phyloP scores from a whole-genome alignment of 768 basidiomycete species.

The Lactarius hatsudake region DNA sequence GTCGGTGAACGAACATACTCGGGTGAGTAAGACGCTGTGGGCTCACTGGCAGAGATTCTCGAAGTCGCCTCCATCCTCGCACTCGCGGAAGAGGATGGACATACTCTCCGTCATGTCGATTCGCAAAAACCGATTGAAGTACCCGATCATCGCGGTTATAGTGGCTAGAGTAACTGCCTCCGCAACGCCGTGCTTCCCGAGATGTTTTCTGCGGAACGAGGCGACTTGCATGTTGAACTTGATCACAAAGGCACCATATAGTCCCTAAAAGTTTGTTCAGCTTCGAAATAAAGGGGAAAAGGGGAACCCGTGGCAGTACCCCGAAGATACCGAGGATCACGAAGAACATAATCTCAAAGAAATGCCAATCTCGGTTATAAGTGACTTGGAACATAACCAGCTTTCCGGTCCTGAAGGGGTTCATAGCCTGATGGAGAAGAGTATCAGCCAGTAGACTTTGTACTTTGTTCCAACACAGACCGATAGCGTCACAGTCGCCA shows the following conservation, averaged over 20 bases:
- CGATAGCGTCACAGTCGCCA: conserved; percentile 93
- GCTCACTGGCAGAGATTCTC: conserved; percentile 94
- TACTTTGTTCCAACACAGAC: conserved; percentile 47
- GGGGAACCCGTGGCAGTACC: conserved; percentile 40
- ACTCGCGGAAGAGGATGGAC: conserved; percentile 92
- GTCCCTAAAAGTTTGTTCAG: conserved; percentile 53
- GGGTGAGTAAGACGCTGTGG: neutral
- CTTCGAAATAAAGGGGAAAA: neutral
- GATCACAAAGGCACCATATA: conserved; percentile 95
- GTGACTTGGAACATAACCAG: conserved; percentile 98
- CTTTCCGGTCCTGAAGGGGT: conserved; percentile 96
- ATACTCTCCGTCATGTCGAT: conserved; percentile 98
- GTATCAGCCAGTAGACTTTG: neutral
- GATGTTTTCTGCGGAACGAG: conserved; percentile 88
- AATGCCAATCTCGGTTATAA: conserved; percentile 97
- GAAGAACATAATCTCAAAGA: conserved; percentile 97
- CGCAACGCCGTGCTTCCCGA: conserved; percentile 77
- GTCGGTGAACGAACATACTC: conserved; percentile 9
- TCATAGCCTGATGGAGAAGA: conserved; percentile 70
- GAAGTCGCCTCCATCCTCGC: conserved; percentile 89
- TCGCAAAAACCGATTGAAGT: conserved; percentile 90
- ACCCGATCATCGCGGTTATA: conserved; percentile 88
- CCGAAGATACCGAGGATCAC: conserved; percentile 95
- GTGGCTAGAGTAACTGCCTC: conserved; percentile 88
- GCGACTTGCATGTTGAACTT: conserved; percentile 96